These are phyloP conservation scores for Papiliotrema fonsecae DNA, from an alignment of 1,284 basidiomycete species.

Conservation along the genomic window DNA sequence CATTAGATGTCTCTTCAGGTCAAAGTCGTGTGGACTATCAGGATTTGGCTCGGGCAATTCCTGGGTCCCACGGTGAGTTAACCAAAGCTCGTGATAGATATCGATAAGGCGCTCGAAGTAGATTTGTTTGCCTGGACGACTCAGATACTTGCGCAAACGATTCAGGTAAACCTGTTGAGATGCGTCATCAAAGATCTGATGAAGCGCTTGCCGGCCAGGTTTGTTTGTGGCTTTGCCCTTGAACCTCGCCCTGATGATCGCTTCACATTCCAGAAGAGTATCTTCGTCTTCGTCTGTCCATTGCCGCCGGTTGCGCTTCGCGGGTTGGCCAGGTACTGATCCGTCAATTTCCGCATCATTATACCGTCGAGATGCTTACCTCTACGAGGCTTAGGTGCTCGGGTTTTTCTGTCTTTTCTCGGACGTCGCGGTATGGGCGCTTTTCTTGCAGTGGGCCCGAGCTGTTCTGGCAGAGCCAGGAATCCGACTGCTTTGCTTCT, in stretches of 20 bases:
- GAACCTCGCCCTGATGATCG: slow-evolving; percentile 74
- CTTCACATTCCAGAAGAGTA: slow-evolving; percentile 72
- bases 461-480: slow-evolving; percentile 1
- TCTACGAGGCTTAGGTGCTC: neutral
- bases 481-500: slow-evolving; percentile 6
- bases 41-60: slow-evolving; percentile 68
- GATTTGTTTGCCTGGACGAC: slow-evolving; percentile 61
- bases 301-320: slow-evolving; percentile 59
- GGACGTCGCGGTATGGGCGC: neutral
- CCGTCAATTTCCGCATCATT: slow-evolving; percentile 3
- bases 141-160: slow-evolving; percentile 53
- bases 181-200: slow-evolving; percentile 66
- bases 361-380: neutral
- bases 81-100: slow-evolving; percentile 72
- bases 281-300: slow-evolving; percentile 86
- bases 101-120: slow-evolving; percentile 76
- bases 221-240: slow-evolving; percentile 32
- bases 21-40: slow-evolving; percentile 64
- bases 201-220: slow-evolving; percentile 26
- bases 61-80: slow-evolving; percentile 61
- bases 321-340: slow-evolving; percentile 2
- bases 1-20: slow-evolving; percentile 67
- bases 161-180: slow-evolving; percentile 21
- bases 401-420: slow-evolving; percentile 1
- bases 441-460: neutral